Base-by-base conservation (phyloP, 1,284 basidiomycete species). In the Cutaneotrichosporon cutaneum region DNA sequence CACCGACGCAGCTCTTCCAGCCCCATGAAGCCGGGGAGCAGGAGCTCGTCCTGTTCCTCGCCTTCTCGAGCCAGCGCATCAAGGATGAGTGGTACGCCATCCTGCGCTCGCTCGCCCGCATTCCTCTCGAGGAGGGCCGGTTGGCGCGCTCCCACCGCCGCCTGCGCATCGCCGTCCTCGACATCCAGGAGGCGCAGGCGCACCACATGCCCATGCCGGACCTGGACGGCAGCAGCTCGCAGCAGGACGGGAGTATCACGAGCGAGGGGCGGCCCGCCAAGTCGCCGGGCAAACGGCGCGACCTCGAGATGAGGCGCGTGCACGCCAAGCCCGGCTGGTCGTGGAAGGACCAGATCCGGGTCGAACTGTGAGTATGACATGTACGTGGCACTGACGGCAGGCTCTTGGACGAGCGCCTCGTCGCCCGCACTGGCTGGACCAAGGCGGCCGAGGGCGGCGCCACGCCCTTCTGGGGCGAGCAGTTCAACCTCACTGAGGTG, bases 391-490 rank as follows among this genome's bases (percentile, higher is more conserved):
- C 54, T 54, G 30, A 56, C 14, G 5, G n/a, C 9, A 71, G 70
- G 7, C 51, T 65, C 5, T 50, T 69, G 2, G 70, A 72, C 48
- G 56, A 63, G 14, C 57, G 53, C 0, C 35, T 72, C 9, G 52
- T 65, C 8, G 70, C 66, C 5, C 65, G 70, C 9, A 72, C 72
- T 6, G 65, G 66, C 16, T 72, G 67, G 66, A 59, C 60, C 14
- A 65, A 64, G 57, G 70, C 66, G 3, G 61, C 64, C n/a, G 61
- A 64, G n/a, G 54, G 54, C 0, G 57, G 44, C 0, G 50, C 39
- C 18, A 61, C 64, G 1, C 71, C 72, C 0, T 72, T 71, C 60
- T 73, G 73, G 73, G 72, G 70, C 2, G 68, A 73, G 32, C 42
- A 53, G 4, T 70, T 72, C 39, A 35, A 27, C 26, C 64, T 75